Evolutionary conservation across 129 eudicot species (phyloP).

Genomic region (Chrysanthemum lavandulifolium): DNA sequence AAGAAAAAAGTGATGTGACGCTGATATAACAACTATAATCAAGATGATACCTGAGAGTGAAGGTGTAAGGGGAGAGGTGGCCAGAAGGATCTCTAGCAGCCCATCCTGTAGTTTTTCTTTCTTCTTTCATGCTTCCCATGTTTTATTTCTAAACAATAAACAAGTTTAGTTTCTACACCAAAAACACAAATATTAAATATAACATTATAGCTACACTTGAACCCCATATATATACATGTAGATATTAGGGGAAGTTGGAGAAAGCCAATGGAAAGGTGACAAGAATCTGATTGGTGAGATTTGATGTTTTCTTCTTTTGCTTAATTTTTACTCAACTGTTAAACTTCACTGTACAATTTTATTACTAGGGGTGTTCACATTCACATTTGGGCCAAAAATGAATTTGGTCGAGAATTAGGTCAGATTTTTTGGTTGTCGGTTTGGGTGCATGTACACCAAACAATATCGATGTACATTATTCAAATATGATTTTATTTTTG

Average conservation of each 20-base stretch:
- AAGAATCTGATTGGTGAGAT: background rate
- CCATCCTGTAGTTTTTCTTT: conserved; percentile 67
- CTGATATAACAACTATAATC: no score
- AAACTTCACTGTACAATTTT: background rate
- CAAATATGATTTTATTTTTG: no score
- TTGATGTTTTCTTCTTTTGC: background rate
- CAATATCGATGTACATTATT: no score
- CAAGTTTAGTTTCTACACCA: background rate
- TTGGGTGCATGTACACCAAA: no score
- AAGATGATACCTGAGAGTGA: conserved; percentile 60
- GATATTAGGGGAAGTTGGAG: background rate
- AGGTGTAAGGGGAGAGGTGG: conserved; percentile 70
- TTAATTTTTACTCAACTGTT: background rate
- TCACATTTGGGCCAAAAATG: no score
- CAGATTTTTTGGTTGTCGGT: no score
- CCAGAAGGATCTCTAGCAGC: conserved; percentile 91
- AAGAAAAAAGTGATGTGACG: no score
- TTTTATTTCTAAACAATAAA: background rate
- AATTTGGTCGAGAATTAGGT: no score
- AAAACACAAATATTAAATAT: background rate
- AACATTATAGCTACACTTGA: no score
- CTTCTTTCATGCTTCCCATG: conserved; percentile 31
- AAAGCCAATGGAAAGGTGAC: background rate
- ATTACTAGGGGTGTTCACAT: background rate
- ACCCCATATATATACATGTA: background rate